Base-by-base conservation (phyloP, 2,329 filamentous ascomycete genomes). In the Aureobasidium namibiae region DNA sequence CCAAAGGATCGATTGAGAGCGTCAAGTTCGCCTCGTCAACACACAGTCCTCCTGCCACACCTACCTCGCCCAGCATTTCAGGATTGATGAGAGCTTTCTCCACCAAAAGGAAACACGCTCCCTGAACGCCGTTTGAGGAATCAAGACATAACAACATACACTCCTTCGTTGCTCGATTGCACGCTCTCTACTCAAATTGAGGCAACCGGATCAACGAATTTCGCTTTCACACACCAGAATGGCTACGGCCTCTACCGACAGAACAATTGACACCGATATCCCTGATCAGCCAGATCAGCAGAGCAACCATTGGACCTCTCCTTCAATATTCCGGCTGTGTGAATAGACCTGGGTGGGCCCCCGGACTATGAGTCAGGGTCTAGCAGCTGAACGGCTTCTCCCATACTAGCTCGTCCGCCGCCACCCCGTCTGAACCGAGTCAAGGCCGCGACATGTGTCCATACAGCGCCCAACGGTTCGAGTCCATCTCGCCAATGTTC, bases 311-410 rank as follows among this genome's bases (percentile, higher is more conserved):
- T 21, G 26, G 45, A 33, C 34, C 26, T 21, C n/a, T 23, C 18
- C 41, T 44, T 45, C 38, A 34, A 11, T 29, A 18, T 52, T 34
- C 14, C 39, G 39, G 7, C 29, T 10, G 26, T n/a, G 5, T 4
- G 31, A 29, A 45, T 2, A 23, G 23, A 9, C 23, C 18, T 21
- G 31, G 39, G 52, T 34, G 52, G 39, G 31, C 39, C 39, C 48
- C 39, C 52, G 18, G 52, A 56, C 26, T 45, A 41, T 44, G 52
- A 56, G 52, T 56, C 52, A 56, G 52, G 52, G 52, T 56, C 52
- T 56, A 34, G 21, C 39, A 29, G 21, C 31, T 23, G 36, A 31
- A 23, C 46, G 46, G 31, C 45, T 39, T 34, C 42, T 44, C 39
- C 34, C 52, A 44, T 44, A 33, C 38, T 34, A 34, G 36, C 23